phyloP scores from a whole-genome alignment of 192 early-diverging fungal species.

The Backusella psychrophila region DNA sequence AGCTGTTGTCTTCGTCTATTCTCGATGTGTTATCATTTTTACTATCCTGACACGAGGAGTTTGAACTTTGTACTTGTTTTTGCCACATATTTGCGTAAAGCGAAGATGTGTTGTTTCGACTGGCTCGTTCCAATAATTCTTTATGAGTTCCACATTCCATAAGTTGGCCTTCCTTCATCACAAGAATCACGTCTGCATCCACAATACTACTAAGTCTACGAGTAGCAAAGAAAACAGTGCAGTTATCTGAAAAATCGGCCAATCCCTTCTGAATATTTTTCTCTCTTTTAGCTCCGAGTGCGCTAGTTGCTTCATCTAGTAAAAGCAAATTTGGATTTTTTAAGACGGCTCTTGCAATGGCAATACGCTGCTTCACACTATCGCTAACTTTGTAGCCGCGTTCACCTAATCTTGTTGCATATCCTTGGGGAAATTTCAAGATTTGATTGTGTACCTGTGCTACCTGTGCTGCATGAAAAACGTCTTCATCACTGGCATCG shows the following conservation, averaged over 20 bases:
- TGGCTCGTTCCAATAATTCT: conserved; percentile 55
- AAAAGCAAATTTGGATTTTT: conserved; percentile 65
- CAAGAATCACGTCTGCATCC: conserved; percentile 81
- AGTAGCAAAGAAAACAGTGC: conserved; percentile 85
- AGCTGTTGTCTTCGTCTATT: neutral
- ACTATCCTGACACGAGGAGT: neutral
- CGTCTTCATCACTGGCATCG: conserved; percentile 65
- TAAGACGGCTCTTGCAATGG: conserved; percentile 77
- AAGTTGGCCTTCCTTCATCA: conserved; percentile 75
- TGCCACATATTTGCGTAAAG: conserved; percentile 90
- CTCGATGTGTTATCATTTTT: neutral
- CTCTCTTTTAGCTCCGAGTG: conserved; percentile 69
- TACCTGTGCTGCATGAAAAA: conserved; percentile 63
- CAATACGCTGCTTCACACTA: conserved; percentile 88
- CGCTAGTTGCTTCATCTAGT: conserved; percentile 86
- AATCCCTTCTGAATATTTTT: conserved; percentile 82
- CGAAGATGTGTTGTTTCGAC: conserved; percentile 36
- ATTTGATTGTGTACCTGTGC: conserved; percentile 82
- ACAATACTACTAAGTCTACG: conserved; percentile 83
- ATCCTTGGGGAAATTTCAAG: conserved; percentile 64
- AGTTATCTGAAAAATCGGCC: conserved; percentile 65
- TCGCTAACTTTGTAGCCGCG: conserved; percentile 76
- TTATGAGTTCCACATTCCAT: conserved; percentile 81
- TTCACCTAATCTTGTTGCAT: conserved; percentile 61
- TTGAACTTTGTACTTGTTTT: conserved; percentile 69